These are phyloP conservation scores for Rhodosporidiobolus sp. DNA, from an alignment of 768 basidiomycete species.

Conservation along the genomic window DNA sequence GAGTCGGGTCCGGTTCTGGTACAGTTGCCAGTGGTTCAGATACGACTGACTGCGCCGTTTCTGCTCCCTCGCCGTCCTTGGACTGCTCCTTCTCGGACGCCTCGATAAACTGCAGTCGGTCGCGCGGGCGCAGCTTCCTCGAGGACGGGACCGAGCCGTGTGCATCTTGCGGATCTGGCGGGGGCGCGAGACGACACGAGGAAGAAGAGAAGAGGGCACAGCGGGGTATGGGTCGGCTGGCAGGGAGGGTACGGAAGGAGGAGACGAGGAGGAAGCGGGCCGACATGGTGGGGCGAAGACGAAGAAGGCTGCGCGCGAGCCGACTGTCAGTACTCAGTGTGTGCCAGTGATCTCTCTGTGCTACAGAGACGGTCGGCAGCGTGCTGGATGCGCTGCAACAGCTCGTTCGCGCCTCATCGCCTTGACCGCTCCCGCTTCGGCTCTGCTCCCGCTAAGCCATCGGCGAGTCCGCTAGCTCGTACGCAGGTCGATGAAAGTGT, in stretches of 20 bases:
- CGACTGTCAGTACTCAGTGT: too few species aligned
- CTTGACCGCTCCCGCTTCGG: too few species aligned
- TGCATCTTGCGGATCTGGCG: conserved; percentile 3
- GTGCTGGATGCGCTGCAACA: too few species aligned
- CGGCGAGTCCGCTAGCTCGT: too few species aligned
- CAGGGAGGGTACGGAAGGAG: not conserved
- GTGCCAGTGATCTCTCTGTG: too few species aligned
- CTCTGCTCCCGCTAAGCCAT: too few species aligned
- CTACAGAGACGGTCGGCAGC: too few species aligned
- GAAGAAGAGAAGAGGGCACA: too few species aligned
- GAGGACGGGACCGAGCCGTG: conserved; percentile 3
- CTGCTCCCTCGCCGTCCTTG: not conserved
- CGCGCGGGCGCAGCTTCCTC: conserved; percentile 15
- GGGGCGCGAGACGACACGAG: too few species aligned
- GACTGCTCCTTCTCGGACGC: conserved; percentile 7
- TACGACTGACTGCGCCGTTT: not conserved
- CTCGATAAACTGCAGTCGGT: conserved; percentile 32
- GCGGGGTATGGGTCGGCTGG: too few species aligned
- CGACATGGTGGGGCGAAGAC: not conserved
- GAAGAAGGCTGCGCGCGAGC: not conserved
- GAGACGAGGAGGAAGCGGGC: not conserved
- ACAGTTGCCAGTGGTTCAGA: not conserved
- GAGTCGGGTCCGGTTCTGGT: not conserved
- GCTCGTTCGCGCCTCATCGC: too few species aligned
- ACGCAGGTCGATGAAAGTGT: too few species aligned